Conservation (phyloP, 768 basidiomycete species). For the Trametes maxima region DNA sequence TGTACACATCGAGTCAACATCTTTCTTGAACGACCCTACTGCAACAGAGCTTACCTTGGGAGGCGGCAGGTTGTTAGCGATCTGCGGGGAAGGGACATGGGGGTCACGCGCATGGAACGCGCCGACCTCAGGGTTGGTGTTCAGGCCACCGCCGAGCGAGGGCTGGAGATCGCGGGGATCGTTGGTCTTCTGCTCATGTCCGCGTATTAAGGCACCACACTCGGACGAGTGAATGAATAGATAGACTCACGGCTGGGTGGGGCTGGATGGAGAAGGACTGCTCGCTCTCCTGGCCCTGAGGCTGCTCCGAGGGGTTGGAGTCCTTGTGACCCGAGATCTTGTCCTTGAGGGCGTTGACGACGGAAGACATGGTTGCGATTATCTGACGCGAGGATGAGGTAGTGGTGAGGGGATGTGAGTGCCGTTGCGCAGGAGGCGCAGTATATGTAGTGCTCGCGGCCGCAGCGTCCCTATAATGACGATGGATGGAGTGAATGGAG, state of each 20-base stretch:
- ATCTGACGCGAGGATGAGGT: neutral
- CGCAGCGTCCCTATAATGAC: constrained; percentile 12
- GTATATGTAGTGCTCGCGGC: constrained; percentile 1
- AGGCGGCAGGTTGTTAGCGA: constrained; percentile 8
- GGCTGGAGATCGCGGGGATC: constrained; percentile 55
- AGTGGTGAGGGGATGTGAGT: neutral
- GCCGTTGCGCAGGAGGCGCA: neutral
- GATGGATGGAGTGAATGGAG: constrained; percentile 12
- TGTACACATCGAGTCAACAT: neutral
- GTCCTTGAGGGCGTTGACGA: constrained; percentile 25
- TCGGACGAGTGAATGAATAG: neutral
- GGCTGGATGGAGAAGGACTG: constrained; percentile 55
- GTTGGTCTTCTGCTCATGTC: constrained; percentile 53
- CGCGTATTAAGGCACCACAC: neutral
- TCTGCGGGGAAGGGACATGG: constrained; percentile 5
- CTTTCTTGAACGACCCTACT: neutral
- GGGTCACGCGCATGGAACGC: constrained; percentile 18
- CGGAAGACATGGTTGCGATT: constrained; percentile 19
- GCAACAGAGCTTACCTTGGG: neutral
- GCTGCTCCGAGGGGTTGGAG: neutral
- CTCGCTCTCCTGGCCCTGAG: constrained; percentile 32
- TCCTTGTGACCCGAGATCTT: constrained; percentile 18
- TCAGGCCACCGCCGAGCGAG: constrained; percentile 32
- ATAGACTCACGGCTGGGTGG: constrained; percentile 49
- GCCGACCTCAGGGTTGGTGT: constrained; percentile 29